Evolutionary conservation across 768 basidiomycete genomes (phyloP).

Genomic region (Lactarius hatsudake): DNA sequence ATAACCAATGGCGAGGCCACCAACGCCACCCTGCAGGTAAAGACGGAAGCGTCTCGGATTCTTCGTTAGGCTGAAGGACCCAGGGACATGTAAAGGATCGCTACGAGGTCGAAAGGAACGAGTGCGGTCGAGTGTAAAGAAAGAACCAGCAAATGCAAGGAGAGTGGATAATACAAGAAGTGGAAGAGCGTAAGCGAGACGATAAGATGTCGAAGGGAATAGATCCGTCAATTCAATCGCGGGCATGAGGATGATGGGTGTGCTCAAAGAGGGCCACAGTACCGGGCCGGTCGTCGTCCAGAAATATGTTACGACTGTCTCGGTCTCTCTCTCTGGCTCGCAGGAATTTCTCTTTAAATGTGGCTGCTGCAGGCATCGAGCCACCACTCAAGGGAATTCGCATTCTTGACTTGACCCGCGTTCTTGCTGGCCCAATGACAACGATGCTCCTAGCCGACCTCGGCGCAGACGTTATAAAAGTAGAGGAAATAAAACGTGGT

Average conservation of each 20-base stretch:
- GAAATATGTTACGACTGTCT: not conserved
- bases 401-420: constrained; percentile 86
- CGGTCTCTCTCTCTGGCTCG: not conserved
- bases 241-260: constrained; percentile 10
- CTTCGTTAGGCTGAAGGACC: constrained; percentile 20
- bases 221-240: constrained; percentile 32
- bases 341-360: constrained; percentile 9
- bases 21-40: constrained; percentile 58
- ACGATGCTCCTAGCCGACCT: constrained; percentile 93
- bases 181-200: constrained; percentile 57
- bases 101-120: constrained; percentile 53
- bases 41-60: constrained; percentile 36
- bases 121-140: constrained; percentile 68
- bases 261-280: not conserved
- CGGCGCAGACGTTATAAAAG: constrained; percentile 91
- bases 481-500: constrained; percentile 75
- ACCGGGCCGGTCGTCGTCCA: not conserved
- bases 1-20: constrained; percentile 58
- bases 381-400: constrained; percentile 78
- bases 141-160: constrained; percentile 65
- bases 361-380: constrained; percentile 48
- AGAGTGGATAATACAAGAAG: constrained; percentile 56
- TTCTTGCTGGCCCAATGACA: constrained; percentile 89
- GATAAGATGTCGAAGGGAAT: constrained; percentile 47
- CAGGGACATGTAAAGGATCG: constrained; percentile 34